Evolutionary conservation across 345 rosid species (phyloP).

Genomic region (Linum trigynum): DNA sequence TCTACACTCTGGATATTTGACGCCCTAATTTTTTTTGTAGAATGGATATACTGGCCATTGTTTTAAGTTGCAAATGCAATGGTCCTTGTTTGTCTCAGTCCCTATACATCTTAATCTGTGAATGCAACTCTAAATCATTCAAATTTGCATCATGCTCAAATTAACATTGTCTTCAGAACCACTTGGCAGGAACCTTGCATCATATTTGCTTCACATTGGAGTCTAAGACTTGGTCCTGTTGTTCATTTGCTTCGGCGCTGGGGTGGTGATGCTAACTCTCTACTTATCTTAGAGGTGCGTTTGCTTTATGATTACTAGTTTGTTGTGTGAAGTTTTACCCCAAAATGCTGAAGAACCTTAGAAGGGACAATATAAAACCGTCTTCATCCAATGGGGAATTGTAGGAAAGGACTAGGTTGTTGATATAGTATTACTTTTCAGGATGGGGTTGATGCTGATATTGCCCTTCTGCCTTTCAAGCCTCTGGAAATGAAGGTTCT

Average conservation of each 20-base stretch:
- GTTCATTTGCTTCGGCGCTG: conserved; percentile 73
- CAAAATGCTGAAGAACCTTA: too few species aligned
- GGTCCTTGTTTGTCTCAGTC: too few species aligned
- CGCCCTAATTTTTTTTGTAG: neutral
- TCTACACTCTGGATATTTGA: neutral
- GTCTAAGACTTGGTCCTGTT: conserved; percentile 71
- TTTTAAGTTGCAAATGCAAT: too few species aligned
- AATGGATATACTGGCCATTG: too few species aligned
- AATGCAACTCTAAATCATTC: too few species aligned
- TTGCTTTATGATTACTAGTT: neutral
- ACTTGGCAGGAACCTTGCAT: conserved; percentile 87
- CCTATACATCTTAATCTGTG: too few species aligned
- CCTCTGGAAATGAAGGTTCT: conserved; percentile 69
- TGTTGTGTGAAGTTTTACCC: neutral
- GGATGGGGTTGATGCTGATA: conserved; percentile 44
- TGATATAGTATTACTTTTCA: conserved; percentile 28
- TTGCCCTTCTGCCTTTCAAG: conserved; percentile 69
- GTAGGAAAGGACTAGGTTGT: conserved; percentile 4
- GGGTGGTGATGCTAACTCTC: conserved; percentile 54
- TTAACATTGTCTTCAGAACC: conserved; percentile 33
- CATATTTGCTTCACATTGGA: conserved; percentile 67
- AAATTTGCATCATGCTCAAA: neutral
- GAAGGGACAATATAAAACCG: too few species aligned
- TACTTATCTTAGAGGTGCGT: conserved; percentile 73
- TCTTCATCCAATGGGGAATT: neutral